Conservation (phyloP, 352 stramenopile genomes). For the Globisporangium polare region DNA sequence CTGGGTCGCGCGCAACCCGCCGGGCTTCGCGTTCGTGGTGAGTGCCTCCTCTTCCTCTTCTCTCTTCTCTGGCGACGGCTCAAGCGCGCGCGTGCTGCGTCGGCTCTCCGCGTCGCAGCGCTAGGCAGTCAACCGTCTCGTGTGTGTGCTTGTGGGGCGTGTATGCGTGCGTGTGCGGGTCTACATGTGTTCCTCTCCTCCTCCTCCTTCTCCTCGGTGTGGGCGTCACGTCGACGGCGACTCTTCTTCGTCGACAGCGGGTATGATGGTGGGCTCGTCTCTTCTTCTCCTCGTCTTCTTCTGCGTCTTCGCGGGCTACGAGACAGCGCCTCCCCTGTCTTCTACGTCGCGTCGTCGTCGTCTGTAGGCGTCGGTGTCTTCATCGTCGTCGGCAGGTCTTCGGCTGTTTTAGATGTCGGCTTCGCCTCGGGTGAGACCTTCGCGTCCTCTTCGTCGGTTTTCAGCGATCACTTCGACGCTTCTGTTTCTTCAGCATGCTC, state of each 20-base stretch:
- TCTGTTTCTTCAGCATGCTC: not conserved
- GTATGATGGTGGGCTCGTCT: slow-evolving; percentile 6
- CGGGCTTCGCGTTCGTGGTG: slow-evolving; percentile 88
- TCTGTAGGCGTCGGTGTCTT: not conserved
- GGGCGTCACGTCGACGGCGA: not conserved
- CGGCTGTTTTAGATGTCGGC: not conserved
- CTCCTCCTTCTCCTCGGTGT: slow-evolving; percentile 7
- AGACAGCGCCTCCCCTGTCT: not conserved
- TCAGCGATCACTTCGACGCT: too few species aligned
- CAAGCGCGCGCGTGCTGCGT: not conserved
- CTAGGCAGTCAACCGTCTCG: slow-evolving; percentile 28
- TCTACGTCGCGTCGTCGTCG: not conserved
- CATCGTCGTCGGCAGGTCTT: not conserved
- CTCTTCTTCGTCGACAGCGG: slow-evolving; percentile 1
- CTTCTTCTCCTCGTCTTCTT: slow-evolving; percentile 2
- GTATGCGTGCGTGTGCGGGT: not conserved
- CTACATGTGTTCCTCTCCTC: not conserved
- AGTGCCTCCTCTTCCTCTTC: slow-evolving; percentile 35
- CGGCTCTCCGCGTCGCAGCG: slow-evolving; percentile 8
- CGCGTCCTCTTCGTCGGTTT: too few species aligned
- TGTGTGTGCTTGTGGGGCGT: slow-evolving; percentile 11
- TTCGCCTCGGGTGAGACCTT: not conserved
- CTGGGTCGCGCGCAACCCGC: slow-evolving; percentile 84
- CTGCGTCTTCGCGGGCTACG: not conserved
- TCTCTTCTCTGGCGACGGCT: not conserved